Conservation (phyloP, 352 stramenopile species). For the Thalassiosira allenii region DNA sequence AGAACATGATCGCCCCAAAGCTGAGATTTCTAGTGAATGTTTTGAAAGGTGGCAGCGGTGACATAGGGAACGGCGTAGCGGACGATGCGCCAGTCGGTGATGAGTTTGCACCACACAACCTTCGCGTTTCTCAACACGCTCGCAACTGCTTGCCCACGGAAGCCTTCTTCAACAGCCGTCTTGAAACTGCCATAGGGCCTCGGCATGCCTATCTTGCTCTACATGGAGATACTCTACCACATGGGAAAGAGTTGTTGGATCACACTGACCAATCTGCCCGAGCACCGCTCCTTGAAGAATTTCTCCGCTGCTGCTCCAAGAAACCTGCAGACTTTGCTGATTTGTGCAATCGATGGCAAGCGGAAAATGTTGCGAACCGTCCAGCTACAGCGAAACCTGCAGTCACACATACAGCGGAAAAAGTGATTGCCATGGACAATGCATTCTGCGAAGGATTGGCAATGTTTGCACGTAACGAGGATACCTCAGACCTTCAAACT, state of each 20-base stretch:
- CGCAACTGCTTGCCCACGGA: constrained; percentile 2
- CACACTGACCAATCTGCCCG: constrained; percentile 7
- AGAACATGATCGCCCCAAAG: constrained; percentile 52
- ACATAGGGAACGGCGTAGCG: constrained; percentile 33
- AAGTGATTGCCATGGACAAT: constrained; percentile 74
- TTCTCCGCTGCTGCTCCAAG: constrained; percentile 40
- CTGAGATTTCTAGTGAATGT: constrained; percentile 49
- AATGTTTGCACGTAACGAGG: constrained; percentile 67
- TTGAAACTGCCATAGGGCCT: constrained; percentile 71
- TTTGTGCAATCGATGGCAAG: constrained; percentile 68
- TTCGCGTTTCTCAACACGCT: constrained; percentile 19
- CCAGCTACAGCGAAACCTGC: background rate
- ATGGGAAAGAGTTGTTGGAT: constrained; percentile 57
- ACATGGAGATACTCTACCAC: constrained; percentile 46
- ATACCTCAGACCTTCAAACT: constrained; percentile 52
- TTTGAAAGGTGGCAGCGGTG: constrained; percentile 41
- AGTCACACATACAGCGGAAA: constrained; percentile 55
- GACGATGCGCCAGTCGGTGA: constrained; percentile 8
- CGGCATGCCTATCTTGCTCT: constrained; percentile 76
- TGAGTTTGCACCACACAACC: constrained; percentile 33
- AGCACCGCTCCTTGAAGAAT: constrained; percentile 22
- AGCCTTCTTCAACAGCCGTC: constrained; percentile 27
- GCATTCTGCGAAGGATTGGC: constrained; percentile 69
- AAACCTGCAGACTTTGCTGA: constrained; percentile 65
- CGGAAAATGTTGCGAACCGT: constrained; percentile 37